Conservation (phyloP, 768 basidiomycete species). For the Hebeloma cylindrosporum region DNA sequence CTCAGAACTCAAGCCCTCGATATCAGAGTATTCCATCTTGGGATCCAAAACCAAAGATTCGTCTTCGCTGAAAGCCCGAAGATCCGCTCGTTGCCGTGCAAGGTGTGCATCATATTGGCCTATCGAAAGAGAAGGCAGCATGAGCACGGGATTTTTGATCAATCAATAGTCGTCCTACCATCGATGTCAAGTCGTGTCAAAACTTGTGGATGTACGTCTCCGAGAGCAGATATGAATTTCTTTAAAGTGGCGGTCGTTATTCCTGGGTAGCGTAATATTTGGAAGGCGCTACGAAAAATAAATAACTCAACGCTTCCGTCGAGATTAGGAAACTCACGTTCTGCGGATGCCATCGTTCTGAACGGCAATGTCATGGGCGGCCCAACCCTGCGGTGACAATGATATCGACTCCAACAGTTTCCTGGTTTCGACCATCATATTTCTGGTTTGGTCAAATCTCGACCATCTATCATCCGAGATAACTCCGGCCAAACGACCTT, state of each 20-base stretch:
- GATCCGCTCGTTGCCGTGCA: conserved; percentile 70
- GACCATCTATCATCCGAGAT: conserved; percentile 49
- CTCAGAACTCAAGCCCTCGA: conserved; percentile 75
- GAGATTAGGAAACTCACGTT: conserved; percentile 31
- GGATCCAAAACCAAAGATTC: conserved; percentile 71
- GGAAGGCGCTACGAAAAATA: conserved; percentile 58
- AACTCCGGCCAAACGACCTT: conserved; percentile 44
- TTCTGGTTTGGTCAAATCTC: conserved; percentile 33
- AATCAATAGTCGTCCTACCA: conserved; percentile 42
- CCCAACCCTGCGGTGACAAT: conserved; percentile 48
- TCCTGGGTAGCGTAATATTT: conserved; percentile 62
- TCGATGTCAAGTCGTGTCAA: conserved; percentile 68
- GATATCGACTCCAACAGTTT: conserved; percentile 34
- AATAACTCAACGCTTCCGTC: background rate
- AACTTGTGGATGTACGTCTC: conserved; percentile 47
- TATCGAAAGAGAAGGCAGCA: conserved; percentile 24
- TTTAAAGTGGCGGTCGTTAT: conserved; percentile 46
- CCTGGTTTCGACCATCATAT: conserved; percentile 35
- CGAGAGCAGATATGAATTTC: conserved; percentile 49
- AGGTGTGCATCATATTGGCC: conserved; percentile 65
- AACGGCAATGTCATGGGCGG: conserved; percentile 41
- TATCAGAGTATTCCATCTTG: conserved; percentile 62
- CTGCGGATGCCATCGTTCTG: conserved; percentile 44
- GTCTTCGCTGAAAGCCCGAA: conserved; percentile 72
- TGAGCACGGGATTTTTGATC: background rate